A percentile compares a stretch with the other conserved stretches of the same genome.
phyloP scores from a whole-genome alignment of 2,329 filamentous ascomycete species.

The Penicillium sp. region DNA sequence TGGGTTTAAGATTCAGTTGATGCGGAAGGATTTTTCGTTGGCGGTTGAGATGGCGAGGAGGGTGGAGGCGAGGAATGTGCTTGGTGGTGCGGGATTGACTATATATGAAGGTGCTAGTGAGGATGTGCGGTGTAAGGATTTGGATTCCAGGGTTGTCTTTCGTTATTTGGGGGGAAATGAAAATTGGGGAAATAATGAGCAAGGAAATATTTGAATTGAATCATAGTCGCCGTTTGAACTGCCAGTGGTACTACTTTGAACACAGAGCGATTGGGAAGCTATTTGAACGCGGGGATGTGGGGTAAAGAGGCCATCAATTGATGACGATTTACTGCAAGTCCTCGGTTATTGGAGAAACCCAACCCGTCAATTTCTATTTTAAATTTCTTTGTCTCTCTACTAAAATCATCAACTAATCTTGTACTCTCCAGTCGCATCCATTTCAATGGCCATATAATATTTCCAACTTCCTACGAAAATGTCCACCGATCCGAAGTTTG shows the following conservation, averaged over 20 bases:
- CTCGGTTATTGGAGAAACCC: background rate
- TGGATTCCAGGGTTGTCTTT: constrained; percentile 60
- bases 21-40: constrained; percentile 60
- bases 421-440: background rate
- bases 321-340: background rate
- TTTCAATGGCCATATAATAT: background rate
- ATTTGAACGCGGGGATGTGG: too few species aligned
- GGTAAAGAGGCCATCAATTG: background rate
- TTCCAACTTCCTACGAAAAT: background rate
- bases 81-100: constrained; percentile 52
- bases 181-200: constrained; percentile 42
- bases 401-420: background rate
- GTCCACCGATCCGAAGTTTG: constrained; percentile 39
- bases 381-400: background rate
- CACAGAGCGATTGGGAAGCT: too few species aligned
- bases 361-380: background rate
- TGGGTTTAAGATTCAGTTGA: constrained; percentile 61
- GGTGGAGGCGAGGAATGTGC: constrained; percentile 51
- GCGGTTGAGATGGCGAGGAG: constrained; percentile 57
- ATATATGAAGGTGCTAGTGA: constrained; percentile 55
- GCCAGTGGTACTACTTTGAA: too few species aligned
- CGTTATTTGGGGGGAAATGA: constrained; percentile 56
- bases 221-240: too few species aligned
- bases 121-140: constrained; percentile 52
- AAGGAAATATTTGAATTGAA: background rate